Base-by-base conservation (phyloP, 2,329 filamentous ascomycete genomes). In the Coniochaeta sp. region DNA sequence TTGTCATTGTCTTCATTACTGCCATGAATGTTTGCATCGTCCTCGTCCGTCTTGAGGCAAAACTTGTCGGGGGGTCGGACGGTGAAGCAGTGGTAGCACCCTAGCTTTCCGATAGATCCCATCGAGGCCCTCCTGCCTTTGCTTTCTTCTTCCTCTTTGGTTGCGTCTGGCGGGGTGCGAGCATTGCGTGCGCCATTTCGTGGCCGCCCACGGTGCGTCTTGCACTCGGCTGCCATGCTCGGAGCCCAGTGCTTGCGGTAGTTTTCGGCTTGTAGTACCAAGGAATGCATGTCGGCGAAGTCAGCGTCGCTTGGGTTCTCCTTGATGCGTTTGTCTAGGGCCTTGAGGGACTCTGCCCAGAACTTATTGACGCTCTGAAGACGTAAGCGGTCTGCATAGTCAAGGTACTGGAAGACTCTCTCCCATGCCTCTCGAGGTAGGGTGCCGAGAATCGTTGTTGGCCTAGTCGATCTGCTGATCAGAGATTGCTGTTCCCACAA, bases 201-300 rank as follows among this genome's bases (percentile, higher is more conserved):
- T 36, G 54, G 54, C 19, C 54, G 54, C 1, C 54, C 54, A 1
- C 31, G 17, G 31, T 19, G 28, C 22, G 54, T 34, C 31, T 16
- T 38, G 31, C 26, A 34, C 34, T 57, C 54, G 5, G 54, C n/a
- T 34, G 31, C 28, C 19, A 22, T 16, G 26, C 54, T 57, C 14
- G 31, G 31, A 9, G 54, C 54, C 54, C 54, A 57, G 54, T 57
- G 54, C 34, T 36, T 57, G 31, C 54, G 31, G 54, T 57, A 57
- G 54, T 57, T 57, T 24, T 57, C 54, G 12, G 54, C 54, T 36
- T 34, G 9, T 2, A 38, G n/a, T 4, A 57, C 54, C 14, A 36
- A 12, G 2, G 7, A 36, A n/a, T 34, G 28, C 54, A 34, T 57
- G 54, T 57, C 54, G n/a, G 31, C 54, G 28, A 36, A 34, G 17